Evolutionary conservation across 1,139 yeast species (phyloP).

Genomic region (Geotrichum restrictum): DNA sequence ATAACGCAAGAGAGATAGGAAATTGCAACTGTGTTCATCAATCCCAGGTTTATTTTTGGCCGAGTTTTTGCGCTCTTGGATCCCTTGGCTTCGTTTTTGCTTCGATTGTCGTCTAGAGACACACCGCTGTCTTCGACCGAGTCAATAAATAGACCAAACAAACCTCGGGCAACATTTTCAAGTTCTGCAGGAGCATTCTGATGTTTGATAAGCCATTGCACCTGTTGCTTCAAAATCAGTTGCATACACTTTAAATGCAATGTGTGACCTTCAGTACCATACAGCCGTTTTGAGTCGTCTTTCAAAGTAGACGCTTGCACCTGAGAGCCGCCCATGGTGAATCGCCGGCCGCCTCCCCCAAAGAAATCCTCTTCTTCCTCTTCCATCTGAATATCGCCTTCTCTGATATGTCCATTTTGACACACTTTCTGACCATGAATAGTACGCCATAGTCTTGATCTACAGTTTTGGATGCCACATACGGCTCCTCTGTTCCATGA

Average conservation of each 20-base stretch:
- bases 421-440: slow-evolving; percentile 78
- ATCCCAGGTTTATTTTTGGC: not conserved
- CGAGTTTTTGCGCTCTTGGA: not conserved
- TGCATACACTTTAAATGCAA: slow-evolving; percentile 54
- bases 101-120: not conserved
- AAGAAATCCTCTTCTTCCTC: slow-evolving; percentile 52
- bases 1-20: slow-evolving; percentile 33
- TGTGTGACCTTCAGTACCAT: slow-evolving; percentile 53
- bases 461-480: slow-evolving; percentile 89
- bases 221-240: slow-evolving; percentile 49
- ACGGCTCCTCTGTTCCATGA: slow-evolving; percentile 65
- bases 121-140: not conserved
- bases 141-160: slow-evolving; percentile 48
- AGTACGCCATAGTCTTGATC: slow-evolving; percentile 66
- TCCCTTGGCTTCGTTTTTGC: not conserved
- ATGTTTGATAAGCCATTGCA: slow-evolving; percentile 40
- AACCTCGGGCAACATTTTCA: slow-evolving; percentile 45
- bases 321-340: slow-evolving; percentile 17
- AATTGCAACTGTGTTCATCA: slow-evolving; percentile 26
- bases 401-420: slow-evolving; percentile 84
- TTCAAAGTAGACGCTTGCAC: not conserved
- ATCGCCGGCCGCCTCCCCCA: slow-evolving; percentile 23
- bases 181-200: slow-evolving; percentile 40
- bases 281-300: slow-evolving; percentile 32
- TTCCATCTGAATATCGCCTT: slow-evolving; percentile 71